phyloP scores from a whole-genome alignment of 192 early-diverging fungal genomes.

The Umbelopsis vinacea region DNA sequence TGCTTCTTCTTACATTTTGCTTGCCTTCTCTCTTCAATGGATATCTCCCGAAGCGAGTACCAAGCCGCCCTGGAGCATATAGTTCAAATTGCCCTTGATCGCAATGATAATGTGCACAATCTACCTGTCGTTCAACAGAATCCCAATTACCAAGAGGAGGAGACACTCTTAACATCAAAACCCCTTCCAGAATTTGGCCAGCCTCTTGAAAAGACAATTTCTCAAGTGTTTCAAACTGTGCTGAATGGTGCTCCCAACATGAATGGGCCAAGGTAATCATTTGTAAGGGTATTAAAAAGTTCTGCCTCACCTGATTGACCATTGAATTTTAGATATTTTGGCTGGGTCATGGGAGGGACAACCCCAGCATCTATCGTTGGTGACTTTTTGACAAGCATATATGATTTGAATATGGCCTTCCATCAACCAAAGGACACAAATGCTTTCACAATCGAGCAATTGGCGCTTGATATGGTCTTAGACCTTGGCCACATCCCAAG shows the following conservation, averaged over 20 bases:
- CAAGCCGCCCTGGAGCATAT: not conserved
- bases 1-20: too few species aligned
- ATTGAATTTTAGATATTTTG: constrained; percentile 52
- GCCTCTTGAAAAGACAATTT: not conserved
- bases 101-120: not conserved
- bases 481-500: constrained; percentile 52
- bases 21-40: not conserved
- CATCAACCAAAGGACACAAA: constrained; percentile 43
- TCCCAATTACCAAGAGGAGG: not conserved
- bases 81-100: not conserved
- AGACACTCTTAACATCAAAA: too few species aligned
- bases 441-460: constrained; percentile 47
- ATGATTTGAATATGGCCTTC: constrained; percentile 45
- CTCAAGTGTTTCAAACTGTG: not conserved
- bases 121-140: not conserved
- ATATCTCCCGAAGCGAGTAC: not conserved
- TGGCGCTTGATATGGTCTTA: constrained; percentile 47
- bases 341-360: constrained; percentile 60
- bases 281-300: not conserved
- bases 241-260: not conserved
- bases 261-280: not conserved
- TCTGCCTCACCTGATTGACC: not conserved
- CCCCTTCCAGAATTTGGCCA: not conserved
- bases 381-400: constrained; percentile 44
- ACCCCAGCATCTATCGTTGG: constrained; percentile 51